Percentiles rank a stretch among this genome's conserved stretches.
Conservation (phyloP, 495 filamentous ascomycete species). For the Aspergillus panamensis region DNA sequence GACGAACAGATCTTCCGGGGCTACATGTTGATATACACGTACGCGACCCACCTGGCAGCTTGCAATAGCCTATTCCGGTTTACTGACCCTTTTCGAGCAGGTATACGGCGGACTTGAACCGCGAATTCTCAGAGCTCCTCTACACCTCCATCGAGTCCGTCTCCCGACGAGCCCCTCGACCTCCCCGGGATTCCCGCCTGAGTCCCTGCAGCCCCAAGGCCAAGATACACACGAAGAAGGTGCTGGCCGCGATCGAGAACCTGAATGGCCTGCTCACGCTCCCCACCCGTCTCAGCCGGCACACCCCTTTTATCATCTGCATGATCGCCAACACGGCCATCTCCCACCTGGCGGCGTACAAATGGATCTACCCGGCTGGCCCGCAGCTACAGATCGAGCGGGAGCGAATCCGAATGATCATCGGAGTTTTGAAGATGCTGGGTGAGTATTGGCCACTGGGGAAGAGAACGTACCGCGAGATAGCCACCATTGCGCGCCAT, state of each 20-base stretch:
- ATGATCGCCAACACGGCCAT: conserved; percentile 24
- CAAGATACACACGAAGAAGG: conserved; percentile 16
- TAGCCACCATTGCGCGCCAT: conserved; percentile 18
- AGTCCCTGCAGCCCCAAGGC: neutral
- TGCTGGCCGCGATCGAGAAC: conserved; percentile 15
- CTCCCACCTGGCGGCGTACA: conserved; percentile 20
- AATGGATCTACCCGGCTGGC: conserved; percentile 13
- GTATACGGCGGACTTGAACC: conserved; percentile 21
- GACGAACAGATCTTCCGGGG: conserved; percentile 23
- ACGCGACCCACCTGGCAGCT: neutral
- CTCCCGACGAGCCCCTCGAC: conserved; percentile 14
- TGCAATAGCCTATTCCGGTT: neutral
- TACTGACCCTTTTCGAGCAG: conserved; percentile 4
- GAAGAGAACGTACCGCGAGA: conserved; percentile 20
- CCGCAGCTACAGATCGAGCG: conserved; percentile 6
- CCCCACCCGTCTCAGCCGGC: conserved; percentile 12
- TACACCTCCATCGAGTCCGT: conserved; percentile 19
- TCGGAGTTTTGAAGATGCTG: conserved; percentile 19
- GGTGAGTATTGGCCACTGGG: conserved; percentile 20
- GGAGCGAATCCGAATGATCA: conserved; percentile 18
- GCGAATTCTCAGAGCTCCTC: conserved; percentile 15
- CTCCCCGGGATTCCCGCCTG: conserved; percentile 11
- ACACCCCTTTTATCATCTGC: conserved; percentile 23
- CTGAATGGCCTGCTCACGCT: conserved; percentile 19
- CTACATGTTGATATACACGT: conserved; percentile 22